A percentile compares a stretch with the other conserved stretches of the same genome.
Evolutionary conservation across 2,329 filamentous ascomycete genomes (phyloP).

Genomic region (Drechslera avenae): DNA sequence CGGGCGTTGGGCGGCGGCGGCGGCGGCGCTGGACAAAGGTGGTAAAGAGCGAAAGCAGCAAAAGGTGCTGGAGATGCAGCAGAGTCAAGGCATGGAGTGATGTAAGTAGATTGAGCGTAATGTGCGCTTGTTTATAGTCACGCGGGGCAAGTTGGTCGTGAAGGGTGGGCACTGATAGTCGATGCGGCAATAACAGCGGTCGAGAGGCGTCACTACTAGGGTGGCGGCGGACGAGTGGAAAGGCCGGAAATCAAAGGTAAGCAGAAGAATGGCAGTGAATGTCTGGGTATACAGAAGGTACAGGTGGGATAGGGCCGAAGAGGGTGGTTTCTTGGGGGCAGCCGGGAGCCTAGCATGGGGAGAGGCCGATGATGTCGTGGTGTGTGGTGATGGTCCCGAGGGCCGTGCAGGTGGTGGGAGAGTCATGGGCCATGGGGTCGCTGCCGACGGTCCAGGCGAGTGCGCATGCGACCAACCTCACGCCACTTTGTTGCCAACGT

Average conservation of each 20-base stretch:
- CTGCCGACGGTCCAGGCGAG: background rate
- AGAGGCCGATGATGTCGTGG: slow-evolving; percentile 10
- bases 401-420: background rate
- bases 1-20: background rate
- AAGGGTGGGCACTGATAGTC: slow-evolving; percentile 15
- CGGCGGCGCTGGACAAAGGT: slow-evolving; percentile 7
- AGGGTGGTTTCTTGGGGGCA: background rate
- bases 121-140: slow-evolving; percentile 8
- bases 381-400: background rate
- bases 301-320: background rate
- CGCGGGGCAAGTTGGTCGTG: slow-evolving; percentile 10
- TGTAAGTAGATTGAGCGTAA: slow-evolving; percentile 7
- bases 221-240: background rate
- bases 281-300: background rate
- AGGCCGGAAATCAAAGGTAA: background rate
- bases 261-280: background rate
- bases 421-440: slow-evolving; percentile 1
- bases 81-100: slow-evolving; percentile 30
- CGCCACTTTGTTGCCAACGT: background rate
- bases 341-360: background rate
- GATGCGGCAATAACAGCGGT: slow-evolving; percentile 25
- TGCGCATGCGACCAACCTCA: slow-evolving; percentile 3
- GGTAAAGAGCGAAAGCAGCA: slow-evolving; percentile 25
- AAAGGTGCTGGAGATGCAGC: slow-evolving; percentile 28
- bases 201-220: slow-evolving; percentile 13